Evolutionary conservation across 2,329 filamentous ascomycete species (phyloP), one percentile per base, ranked within the genome.

Genomic region (Zalaria obscura): DNA sequence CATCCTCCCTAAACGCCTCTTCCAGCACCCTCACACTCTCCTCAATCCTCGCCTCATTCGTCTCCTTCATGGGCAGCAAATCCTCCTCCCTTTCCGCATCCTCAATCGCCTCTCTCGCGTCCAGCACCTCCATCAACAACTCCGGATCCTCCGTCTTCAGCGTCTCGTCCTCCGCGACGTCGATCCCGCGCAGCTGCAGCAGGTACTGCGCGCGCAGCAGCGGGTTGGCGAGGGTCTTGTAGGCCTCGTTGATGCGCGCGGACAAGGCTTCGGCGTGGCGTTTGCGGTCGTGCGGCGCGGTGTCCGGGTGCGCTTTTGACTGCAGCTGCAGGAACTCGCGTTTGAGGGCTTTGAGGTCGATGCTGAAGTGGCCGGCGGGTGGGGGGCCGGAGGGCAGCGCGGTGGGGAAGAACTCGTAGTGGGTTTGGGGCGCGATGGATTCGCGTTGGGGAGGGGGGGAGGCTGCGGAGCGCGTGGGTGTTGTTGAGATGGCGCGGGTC

Each of bases 371-470:
- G 0, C 87, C 81, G 0, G 56, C 41, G 0, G 89, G 89, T 0
- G 91, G 91, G 1, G 86, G 83, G 2, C 89, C 89, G 1, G 61
- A 41, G 0, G 87, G 76, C 5, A 43, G 43, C 3, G 95, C 72
- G 3, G 87, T 83, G 1, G 88, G 87, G 69, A 98, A 98, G 64
- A 96, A 76, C 42, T 80, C 76, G 72, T 95, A 96, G 70, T 89
- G 76, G 41, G 80, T 85, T 48, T 64, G 50, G 28, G 54, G 50
- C 5, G 37, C 27, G 8, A 48, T 47, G 3, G 44, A 44, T 18
- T 48, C 46, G 32, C 40, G 40, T 2, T 18, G 18, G 2, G 18
- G 18, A 18, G 18, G 18, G 18, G 18, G 18, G 18, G 2, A 18
- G 4, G 40, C 34, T 6, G 41, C 29, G 7, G 29, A 32, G 7